phyloP scores from a whole-genome alignment of 441 rosid species.

The Adansonia grandidieri region DNA sequence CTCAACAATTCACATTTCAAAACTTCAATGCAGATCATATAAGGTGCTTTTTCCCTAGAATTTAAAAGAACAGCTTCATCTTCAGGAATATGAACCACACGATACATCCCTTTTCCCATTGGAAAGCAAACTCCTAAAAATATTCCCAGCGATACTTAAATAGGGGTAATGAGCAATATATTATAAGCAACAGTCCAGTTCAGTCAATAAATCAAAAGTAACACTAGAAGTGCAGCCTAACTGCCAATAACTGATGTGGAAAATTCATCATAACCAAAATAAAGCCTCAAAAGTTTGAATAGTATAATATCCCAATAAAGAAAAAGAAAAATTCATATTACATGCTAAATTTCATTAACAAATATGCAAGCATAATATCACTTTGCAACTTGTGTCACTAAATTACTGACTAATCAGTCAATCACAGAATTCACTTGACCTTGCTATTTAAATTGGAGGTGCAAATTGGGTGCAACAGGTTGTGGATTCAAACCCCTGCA shows the following conservation, averaged over 20 bases:
- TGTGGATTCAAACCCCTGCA: neutral
- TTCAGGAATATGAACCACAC: conserved; percentile 96
- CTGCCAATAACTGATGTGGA: neutral
- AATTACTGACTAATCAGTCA: neutral
- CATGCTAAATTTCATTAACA: neutral
- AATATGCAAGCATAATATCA: conserved; percentile 7
- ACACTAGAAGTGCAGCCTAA: neutral
- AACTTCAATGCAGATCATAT: conserved; percentile 85
- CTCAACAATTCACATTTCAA: conserved; percentile 83
- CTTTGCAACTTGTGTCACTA: conserved; percentile 6
- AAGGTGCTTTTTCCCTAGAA: conserved; percentile 99
- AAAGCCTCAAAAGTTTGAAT: conserved; percentile 21
- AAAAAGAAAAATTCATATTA: neutral
- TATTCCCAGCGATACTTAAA: conserved; percentile 30
- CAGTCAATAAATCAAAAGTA: conserved; percentile 15
- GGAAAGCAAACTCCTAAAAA: conserved; percentile 94
- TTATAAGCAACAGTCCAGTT: neutral
- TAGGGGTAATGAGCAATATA: conserved; percentile 28
- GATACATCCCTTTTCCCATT: conserved; percentile 94
- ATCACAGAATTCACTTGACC: neutral
- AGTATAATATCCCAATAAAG: conserved; percentile 14
- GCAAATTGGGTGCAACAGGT: neutral
- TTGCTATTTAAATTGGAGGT: neutral
- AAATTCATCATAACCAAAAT: neutral
- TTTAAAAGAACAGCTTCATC: conserved; percentile 97